Conservation (phyloP, 192 early-diverging fungal species). For the Spizellomyces sp. region DNA sequence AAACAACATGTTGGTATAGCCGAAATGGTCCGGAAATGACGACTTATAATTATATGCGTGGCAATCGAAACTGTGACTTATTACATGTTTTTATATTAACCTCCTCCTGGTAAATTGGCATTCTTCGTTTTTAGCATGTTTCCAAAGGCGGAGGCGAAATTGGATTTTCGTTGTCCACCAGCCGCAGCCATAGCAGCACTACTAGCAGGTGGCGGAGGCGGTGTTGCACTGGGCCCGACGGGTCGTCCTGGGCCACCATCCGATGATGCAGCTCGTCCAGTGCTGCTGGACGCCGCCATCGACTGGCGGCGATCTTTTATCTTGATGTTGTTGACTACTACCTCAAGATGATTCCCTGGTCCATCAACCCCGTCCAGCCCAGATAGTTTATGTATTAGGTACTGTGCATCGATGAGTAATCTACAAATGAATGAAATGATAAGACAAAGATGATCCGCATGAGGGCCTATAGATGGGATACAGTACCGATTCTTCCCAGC, state of each 20-base stretch:
- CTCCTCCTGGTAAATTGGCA: not conserved
- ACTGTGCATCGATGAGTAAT: constrained; percentile 77
- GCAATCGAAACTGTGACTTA: not conserved
- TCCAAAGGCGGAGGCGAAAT: constrained; percentile 34
- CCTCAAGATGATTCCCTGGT: constrained; percentile 72
- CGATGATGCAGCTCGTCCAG: not conserved
- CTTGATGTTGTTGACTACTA: constrained; percentile 79
- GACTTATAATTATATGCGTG: not conserved
- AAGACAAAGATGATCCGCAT: not conserved
- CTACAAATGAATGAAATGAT: constrained; percentile 34
- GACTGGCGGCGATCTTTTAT: constrained; percentile 56
- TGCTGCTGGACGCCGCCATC: not conserved
- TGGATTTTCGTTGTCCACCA: constrained; percentile 11
- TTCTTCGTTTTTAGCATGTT: constrained; percentile 31
- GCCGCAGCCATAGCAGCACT: not conserved
- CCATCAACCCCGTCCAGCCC: constrained; percentile 71
- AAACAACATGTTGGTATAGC: not conserved
- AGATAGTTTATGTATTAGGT: constrained; percentile 66
- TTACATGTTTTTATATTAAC: not conserved
- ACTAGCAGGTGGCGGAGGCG: not conserved
- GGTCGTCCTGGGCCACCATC: not conserved
- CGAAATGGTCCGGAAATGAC: not conserved
- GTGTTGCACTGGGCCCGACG: not conserved
- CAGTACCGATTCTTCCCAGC: constrained; percentile 68
- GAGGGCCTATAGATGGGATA: not conserved